Conservation (phyloP, 2,329 filamentous ascomycete species). For the Xylariaceae sp. region DNA sequence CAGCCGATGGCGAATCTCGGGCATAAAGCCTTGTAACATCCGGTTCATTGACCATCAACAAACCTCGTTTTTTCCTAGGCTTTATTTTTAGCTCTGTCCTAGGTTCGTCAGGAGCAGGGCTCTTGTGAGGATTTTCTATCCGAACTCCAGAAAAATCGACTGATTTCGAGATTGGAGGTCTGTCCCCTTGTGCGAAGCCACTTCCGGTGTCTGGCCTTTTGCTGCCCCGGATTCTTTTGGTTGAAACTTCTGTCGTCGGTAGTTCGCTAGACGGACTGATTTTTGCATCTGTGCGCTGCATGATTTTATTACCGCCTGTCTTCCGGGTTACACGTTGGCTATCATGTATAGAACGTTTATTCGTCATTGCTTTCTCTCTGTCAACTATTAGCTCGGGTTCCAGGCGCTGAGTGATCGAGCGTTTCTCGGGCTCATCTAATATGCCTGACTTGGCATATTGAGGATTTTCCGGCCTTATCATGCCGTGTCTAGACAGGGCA, state of each 20-base stretch:
- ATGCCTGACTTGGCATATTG: not conserved
- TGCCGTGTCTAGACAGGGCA: not conserved
- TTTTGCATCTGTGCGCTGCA: not conserved
- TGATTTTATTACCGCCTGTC: not conserved
- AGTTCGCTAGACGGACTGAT: not conserved
- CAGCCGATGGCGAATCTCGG: not conserved
- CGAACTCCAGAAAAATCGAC: constrained; percentile 9
- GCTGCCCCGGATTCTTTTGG: constrained; percentile 1
- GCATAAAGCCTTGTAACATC: constrained; percentile 6
- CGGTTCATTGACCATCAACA: constrained; percentile 44
- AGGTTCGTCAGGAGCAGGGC: constrained; percentile 25
- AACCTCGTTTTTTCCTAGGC: constrained; percentile 44
- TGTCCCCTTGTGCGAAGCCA: not conserved
- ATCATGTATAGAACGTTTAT: not conserved
- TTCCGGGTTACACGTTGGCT: constrained; percentile 1
- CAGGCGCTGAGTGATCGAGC: not conserved
- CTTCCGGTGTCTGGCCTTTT: not conserved
- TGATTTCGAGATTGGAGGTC: not conserved
- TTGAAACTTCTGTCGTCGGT: not conserved
- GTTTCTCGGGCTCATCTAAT: not conserved
- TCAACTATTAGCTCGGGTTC: too few species aligned
- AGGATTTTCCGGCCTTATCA: not conserved
- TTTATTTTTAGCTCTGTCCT: constrained; percentile 47
- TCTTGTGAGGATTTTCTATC: not conserved
- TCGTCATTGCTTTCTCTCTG: not conserved